Base-by-base conservation (phyloP, 176 grass and related monocot genomes). In the Zea mays region DNA sequence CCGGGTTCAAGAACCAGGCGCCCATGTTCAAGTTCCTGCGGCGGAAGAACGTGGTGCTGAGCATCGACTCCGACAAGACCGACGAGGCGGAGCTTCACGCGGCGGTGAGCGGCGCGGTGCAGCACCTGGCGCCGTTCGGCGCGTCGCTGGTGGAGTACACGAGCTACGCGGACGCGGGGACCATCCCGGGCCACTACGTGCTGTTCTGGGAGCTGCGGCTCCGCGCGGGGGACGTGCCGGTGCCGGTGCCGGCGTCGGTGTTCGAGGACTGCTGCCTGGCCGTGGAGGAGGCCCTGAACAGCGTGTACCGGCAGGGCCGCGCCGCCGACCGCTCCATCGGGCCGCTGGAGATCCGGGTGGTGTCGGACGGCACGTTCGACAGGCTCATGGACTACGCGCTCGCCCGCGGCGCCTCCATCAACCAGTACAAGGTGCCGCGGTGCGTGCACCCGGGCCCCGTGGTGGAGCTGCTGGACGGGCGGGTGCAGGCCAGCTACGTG, bases 111-210 rank as follows among this genome's bases (percentile, higher is more conserved):
- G 77, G 65, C 9, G 75, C 85, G 3, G 52, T 76, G 76, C 67
- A 81, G 78, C 82, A 90, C 80, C 83, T 84, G 35, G 74, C 74
- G 0, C 76, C 77, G 16, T 69, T 76, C 76, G 75, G 78, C 20
- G 80, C 85, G 21, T 80, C 89, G 83, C 76, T 94, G n/a, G 80
- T 88, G 1, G 92, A 94, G 80, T 94, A 90, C 92, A 94, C 92
- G 7, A 88, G 88, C 83, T 90, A 90, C 85, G 88, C 92, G 0
- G 76, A 93, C 71, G 6, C 75, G 0, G 8, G 5, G 17, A 68
- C 68, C 35, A 76, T 77, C 56, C 85, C 92, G 0, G 91, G 91
- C 61, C 92, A 88, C 83, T 94, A 94, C 86, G 86, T 94, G 47
- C 78, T 94, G 0, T 94, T 84, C 92, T 94, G 92, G 92, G 92